phyloP scores from a whole-genome alignment of 225 moss, liverwort and hornwort species.

The Straminergon stramineum region DNA sequence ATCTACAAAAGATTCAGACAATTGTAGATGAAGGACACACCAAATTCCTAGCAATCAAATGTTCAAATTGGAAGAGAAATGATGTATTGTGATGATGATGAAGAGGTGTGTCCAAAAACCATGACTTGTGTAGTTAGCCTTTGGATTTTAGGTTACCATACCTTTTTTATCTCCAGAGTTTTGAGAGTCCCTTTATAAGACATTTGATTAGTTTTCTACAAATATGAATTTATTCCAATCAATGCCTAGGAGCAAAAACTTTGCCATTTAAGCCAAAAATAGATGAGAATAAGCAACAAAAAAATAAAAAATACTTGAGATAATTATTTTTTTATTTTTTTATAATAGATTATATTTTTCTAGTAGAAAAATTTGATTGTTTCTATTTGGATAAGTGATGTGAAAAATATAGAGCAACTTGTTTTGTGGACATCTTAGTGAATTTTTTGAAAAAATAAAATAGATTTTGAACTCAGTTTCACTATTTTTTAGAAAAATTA shows the following conservation, averaged over 20 bases:
- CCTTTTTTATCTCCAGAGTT: neutral
- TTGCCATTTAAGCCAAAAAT: neutral
- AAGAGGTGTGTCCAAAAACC: neutral
- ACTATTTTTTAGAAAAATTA: neutral
- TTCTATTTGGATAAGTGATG: neutral
- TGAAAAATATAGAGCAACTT: neutral
- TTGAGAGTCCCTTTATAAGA: accelerated
- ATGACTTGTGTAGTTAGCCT: neutral
- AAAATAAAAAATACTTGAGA: neutral
- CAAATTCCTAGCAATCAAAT: neutral
- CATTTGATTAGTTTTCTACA: neutral
- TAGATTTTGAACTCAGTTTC: too few species aligned
- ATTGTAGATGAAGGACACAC: neutral
- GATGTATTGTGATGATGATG: neutral
- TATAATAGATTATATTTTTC: neutral
- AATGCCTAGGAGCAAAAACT: neutral
- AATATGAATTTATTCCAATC: neutral
- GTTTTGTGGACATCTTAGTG: accelerated
- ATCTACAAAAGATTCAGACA: neutral
- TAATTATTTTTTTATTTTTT: neutral
- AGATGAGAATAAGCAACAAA: accelerated
- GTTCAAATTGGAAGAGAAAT: neutral
- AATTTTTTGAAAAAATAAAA: neutral
- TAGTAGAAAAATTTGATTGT: neutral
- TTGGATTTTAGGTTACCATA: neutral